Conservation (phyloP, 768 basidiomycete species). For the Tubosaeta sp. region DNA sequence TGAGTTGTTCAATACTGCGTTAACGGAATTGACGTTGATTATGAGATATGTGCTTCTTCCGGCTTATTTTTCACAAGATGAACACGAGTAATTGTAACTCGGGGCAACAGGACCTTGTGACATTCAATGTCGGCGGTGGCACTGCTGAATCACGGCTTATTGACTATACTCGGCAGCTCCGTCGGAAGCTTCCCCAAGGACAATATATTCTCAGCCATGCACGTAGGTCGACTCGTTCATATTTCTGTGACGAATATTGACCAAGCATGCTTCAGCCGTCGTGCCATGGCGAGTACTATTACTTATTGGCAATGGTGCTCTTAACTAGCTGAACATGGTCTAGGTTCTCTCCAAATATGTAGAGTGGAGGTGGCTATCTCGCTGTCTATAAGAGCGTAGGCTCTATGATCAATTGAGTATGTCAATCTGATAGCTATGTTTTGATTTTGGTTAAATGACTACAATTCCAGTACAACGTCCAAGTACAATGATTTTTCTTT, state of each 20-base stretch:
- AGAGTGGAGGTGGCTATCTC: constrained; percentile 35
- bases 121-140: constrained; percentile 33
- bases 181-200: constrained; percentile 30
- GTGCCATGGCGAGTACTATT: constrained; percentile 15
- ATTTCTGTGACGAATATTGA: not conserved
- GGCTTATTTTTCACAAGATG: not conserved
- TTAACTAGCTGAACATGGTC: not conserved
- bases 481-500: constrained; percentile 19
- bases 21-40: constrained; percentile 54
- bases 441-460: not conserved
- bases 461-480: constrained; percentile 31
- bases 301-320: not conserved
- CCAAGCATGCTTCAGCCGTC: constrained; percentile 2
- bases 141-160: constrained; percentile 34
- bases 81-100: not conserved
- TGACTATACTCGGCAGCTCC: constrained; percentile 29
- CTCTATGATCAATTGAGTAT: constrained; percentile 43
- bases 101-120: constrained; percentile 28
- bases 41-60: constrained; percentile 31
- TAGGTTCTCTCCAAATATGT: constrained; percentile 19
- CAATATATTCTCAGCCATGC: constrained; percentile 34
- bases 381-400: constrained; percentile 34
- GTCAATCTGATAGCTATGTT: not conserved
- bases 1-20: constrained; percentile 46
- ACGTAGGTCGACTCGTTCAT: constrained; percentile 19